phyloP scores from a whole-genome alignment of 805 yeast species.

The Saccharomycopsis schoenii region DNA sequence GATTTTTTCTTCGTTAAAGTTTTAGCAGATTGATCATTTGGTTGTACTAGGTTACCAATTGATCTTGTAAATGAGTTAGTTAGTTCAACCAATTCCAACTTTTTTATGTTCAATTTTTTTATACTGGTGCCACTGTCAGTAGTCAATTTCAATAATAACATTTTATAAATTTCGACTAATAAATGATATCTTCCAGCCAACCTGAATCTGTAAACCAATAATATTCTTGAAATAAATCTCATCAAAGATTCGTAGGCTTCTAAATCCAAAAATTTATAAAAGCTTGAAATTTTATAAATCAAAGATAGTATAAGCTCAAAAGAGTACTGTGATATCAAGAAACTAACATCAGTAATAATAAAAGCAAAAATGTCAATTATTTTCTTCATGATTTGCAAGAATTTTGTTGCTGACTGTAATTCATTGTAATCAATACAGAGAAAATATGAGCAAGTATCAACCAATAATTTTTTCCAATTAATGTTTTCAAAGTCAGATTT shows the following conservation, averaged over 20 bases:
- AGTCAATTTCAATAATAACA: slow-evolving; percentile 30
- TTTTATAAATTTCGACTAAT: slow-evolving; percentile 37
- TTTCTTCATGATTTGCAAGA: not conserved
- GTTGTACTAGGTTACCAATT: slow-evolving; percentile 65
- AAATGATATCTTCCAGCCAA: slow-evolving; percentile 67
- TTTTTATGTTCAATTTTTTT: not conserved
- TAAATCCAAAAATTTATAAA: not conserved
- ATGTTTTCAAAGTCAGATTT: not conserved
- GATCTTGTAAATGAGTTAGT: slow-evolving; percentile 48
- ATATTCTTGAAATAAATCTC: slow-evolving; percentile 46
- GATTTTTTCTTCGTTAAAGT: slow-evolving; percentile 24
- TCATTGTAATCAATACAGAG: not conserved
- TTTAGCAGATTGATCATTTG: slow-evolving; percentile 32
- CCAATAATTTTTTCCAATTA: slow-evolving; percentile 5
- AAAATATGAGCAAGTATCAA: slow-evolving; percentile 3
- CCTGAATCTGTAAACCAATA: slow-evolving; percentile 61
- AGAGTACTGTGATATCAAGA: slow-evolving; percentile 12
- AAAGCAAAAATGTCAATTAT: not conserved
- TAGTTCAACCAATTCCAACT: slow-evolving; percentile 21
- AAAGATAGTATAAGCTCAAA: slow-evolving; percentile 8
- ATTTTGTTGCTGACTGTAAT: not conserved
- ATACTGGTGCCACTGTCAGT: not conserved
- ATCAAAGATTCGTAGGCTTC: slow-evolving; percentile 25
- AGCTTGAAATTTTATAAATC: not conserved
- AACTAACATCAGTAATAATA: slow-evolving; percentile 7